These are phyloP conservation scores for Backusella parvicylindrica DNA, from an alignment of 192 early-diverging fungal species.

Conservation along the genomic window DNA sequence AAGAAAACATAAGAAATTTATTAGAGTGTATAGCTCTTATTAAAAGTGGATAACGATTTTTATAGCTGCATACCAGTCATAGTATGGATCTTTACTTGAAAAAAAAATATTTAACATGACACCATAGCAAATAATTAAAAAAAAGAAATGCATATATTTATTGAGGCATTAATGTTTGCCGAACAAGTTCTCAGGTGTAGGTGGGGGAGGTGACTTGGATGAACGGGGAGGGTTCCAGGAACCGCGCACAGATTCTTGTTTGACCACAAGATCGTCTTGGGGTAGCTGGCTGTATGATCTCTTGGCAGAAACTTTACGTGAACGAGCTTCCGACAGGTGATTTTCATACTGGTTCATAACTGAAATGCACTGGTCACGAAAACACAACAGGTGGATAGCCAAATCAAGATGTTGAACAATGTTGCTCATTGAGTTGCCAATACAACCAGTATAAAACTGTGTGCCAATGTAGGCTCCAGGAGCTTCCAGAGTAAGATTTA, in stretches of 20 bases:
- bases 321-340: neutral
- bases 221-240: slow-evolving; percentile 1
- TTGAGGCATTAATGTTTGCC: neutral
- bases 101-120: neutral
- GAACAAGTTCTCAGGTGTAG: slow-evolving; percentile 2
- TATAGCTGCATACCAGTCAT: no score
- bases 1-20: no score
- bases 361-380: neutral
- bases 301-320: slow-evolving; percentile 8
- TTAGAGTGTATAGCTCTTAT: no score
- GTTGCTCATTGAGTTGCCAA: neutral
- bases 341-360: neutral
- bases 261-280: neutral
- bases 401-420: neutral
- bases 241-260: slow-evolving; percentile 7
- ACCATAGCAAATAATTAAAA: neutral
- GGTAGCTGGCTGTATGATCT: neutral
- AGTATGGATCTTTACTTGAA: neutral
- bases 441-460: neutral
- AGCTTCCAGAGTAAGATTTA: neutral
- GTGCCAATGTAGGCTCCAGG: neutral
- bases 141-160: neutral
- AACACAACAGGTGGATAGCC: neutral
- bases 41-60: no score
- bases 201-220: neutral